Evolutionary conservation across 768 basidiomycete species (phyloP).

Genomic region (Lactifluus pinguis): DNA sequence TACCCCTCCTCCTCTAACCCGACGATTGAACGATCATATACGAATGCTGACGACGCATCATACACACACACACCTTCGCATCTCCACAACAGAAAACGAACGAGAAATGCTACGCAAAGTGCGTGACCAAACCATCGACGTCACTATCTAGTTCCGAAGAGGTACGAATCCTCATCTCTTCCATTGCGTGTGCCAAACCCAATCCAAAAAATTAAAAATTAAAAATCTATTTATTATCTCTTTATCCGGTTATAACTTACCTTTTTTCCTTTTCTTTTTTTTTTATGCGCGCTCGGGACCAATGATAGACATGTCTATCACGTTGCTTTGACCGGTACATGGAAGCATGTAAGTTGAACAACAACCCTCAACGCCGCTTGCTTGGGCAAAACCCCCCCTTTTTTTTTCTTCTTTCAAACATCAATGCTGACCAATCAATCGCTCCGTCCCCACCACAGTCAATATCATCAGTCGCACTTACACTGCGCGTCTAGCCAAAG

Average conservation of each 20-base stretch:
- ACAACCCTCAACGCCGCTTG: conserved; percentile 16
- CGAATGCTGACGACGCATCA: too few relatives aligned
- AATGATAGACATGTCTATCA: conserved; percentile 55
- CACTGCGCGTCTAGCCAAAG: conserved; percentile 45
- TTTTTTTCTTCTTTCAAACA: not conserved
- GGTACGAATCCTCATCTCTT: conserved; percentile 39
- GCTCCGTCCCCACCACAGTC: conserved; percentile 35
- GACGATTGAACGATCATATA: too few relatives aligned
- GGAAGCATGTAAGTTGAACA: conserved; percentile 59
- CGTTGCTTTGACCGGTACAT: conserved; percentile 76
- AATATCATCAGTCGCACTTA: conserved; percentile 71
- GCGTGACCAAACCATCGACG: conserved; percentile 64
- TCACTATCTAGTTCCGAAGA: conserved; percentile 65
- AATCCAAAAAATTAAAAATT: not conserved
- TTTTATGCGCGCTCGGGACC: not conserved
- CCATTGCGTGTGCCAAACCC: not conserved
- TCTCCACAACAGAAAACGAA: conserved; percentile 56
- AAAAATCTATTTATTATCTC: too few relatives aligned
- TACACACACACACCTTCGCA: not conserved
- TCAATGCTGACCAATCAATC: not conserved
- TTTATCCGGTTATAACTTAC: too few relatives aligned
- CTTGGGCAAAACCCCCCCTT: not conserved
- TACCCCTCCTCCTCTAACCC: too few relatives aligned
- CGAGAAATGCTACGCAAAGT: conserved; percentile 71
- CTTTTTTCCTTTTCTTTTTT: not conserved